These are phyloP conservation scores for Diaporthe sp. DNA, from an alignment of 2,329 filamentous ascomycete genomes.

Conservation along the genomic window DNA sequence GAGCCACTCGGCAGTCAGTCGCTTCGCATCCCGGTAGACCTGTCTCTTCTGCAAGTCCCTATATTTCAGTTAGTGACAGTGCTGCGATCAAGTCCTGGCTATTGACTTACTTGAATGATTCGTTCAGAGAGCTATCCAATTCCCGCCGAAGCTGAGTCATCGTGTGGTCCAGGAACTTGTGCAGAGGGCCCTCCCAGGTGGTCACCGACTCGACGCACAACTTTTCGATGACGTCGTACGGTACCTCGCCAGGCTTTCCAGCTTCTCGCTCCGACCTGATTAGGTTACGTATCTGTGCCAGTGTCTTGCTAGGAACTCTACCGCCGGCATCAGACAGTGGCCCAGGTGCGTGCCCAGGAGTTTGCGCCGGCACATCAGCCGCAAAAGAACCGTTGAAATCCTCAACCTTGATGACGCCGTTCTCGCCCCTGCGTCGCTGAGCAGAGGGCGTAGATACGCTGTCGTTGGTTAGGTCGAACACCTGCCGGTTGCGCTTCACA, in stretches of 20 bases:
- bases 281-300: conserved; percentile 66
- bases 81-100: background rate
- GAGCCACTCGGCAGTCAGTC: conserved; percentile 61
- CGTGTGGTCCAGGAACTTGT: conserved; percentile 62
- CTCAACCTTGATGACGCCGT: conserved; percentile 46
- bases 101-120: conserved; percentile 56
- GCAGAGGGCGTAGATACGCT: conserved; percentile 31
- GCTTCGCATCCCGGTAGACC: conserved; percentile 63
- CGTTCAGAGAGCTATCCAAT: conserved; percentile 61
- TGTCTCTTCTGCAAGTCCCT: conserved; percentile 59
- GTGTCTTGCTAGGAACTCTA: conserved; percentile 52
- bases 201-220: conserved; percentile 70
- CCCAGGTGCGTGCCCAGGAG: conserved; percentile 29
- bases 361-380: background rate
- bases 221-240: conserved; percentile 71
- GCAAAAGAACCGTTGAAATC: conserved; percentile 32
- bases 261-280: conserved; percentile 68
- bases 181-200: conserved; percentile 70
- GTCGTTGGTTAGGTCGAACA: conserved; percentile 36
- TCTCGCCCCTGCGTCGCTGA: conserved; percentile 40
- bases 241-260: conserved; percentile 71
- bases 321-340: conserved; percentile 32
- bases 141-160: conserved; percentile 62
- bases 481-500: conserved; percentile 32
- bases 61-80: background rate